Percentiles rank a stretch among this genome's conserved stretches.
These are phyloP conservation scores for Lipomyces chichibuensis DNA, from an alignment of 805 yeast species.

Conservation along the genomic window DNA sequence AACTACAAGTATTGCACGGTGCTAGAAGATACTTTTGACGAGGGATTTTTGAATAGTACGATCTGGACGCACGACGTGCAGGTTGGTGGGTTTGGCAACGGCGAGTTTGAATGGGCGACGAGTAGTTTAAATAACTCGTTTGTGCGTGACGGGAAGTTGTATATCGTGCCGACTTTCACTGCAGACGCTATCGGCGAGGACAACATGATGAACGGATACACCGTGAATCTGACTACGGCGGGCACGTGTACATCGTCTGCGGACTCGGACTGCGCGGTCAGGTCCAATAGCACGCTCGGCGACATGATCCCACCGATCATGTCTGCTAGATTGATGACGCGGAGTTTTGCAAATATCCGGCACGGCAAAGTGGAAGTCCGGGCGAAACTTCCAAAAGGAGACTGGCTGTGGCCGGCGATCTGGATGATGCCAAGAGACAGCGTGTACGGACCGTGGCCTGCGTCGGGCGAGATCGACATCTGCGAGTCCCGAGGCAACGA, in stretches of 20 bases:
- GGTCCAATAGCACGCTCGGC: slow-evolving; percentile 18
- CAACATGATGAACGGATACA: slow-evolving; percentile 26
- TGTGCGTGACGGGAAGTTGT: slow-evolving; percentile 23
- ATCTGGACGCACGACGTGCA: slow-evolving; percentile 26
- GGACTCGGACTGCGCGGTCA: slow-evolving; percentile 19
- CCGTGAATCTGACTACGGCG: slow-evolving; percentile 27
- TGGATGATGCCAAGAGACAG: slow-evolving; percentile 32
- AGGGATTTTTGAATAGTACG: not conserved
- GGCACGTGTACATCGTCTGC: slow-evolving; percentile 22
- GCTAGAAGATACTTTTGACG: slow-evolving; percentile 18
- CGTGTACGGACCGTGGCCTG: slow-evolving; percentile 32
- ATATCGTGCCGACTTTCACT: slow-evolving; percentile 31
- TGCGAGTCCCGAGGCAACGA: slow-evolving; percentile 30
- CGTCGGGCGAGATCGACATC: slow-evolving; percentile 33
- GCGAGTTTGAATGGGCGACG: slow-evolving; percentile 31
- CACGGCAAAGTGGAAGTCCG: slow-evolving; percentile 31
- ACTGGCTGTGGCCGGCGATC: slow-evolving; percentile 35
- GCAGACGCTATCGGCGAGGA: slow-evolving; percentile 26
- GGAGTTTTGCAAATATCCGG: slow-evolving; percentile 13
- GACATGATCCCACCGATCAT: slow-evolving; percentile 30
- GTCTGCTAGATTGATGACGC: slow-evolving; percentile 30
- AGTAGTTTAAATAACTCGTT: slow-evolving; percentile 16
- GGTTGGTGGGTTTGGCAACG: slow-evolving; percentile 33
- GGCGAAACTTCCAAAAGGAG: slow-evolving; percentile 29
- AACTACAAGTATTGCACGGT: slow-evolving; percentile 22